These are phyloP conservation scores for Saraca asoca DNA, from an alignment of 331 rosid genomes.

Conservation along the genomic window DNA sequence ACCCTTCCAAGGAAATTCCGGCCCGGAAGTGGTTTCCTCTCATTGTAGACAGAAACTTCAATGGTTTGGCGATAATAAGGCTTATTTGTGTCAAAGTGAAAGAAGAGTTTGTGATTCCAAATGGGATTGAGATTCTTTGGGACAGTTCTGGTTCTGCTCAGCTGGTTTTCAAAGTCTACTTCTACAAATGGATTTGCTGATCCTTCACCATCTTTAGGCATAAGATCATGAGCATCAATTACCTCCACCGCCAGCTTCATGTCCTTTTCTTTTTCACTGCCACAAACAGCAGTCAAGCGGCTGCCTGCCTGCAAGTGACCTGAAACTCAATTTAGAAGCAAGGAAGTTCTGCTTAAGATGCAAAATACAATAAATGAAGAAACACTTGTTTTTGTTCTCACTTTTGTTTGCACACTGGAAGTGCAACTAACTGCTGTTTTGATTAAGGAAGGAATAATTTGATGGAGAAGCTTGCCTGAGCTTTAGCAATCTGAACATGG, in stretches of 20 bases:
- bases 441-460: slow-evolving; percentile 71
- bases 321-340: slow-evolving; percentile 56
- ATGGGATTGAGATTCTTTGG: slow-evolving; percentile 66
- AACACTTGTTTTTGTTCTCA: slow-evolving; percentile 30
- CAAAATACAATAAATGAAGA: slow-evolving; percentile 28
- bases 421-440: slow-evolving; percentile 15
- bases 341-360: slow-evolving; percentile 45
- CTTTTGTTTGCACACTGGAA: slow-evolving; percentile 33
- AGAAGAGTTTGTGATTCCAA: slow-evolving; percentile 59
- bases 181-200: slow-evolving; percentile 62
- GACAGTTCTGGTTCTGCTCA: slow-evolving; percentile 54
- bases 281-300: slow-evolving; percentile 44
- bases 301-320: slow-evolving; percentile 48
- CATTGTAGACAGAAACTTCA: slow-evolving; percentile 54
- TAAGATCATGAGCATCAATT: slow-evolving; percentile 68
- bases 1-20: slow-evolving; percentile 61
- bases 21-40: slow-evolving; percentile 45
- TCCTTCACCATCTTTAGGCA: slow-evolving; percentile 72
- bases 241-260: slow-evolving; percentile 66
- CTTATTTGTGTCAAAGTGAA: slow-evolving; percentile 45
- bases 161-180: slow-evolving; percentile 61
- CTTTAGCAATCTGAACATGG: slow-evolving; percentile 31
- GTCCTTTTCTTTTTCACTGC: slow-evolving; percentile 40
- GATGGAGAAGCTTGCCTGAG: slow-evolving; percentile 54
- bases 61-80: slow-evolving; percentile 44